Evolutionary conservation across 768 basidiomycete species (phyloP), one percentile per base, ranked within the genome.

Genomic region (Pseudohyphozyma bogoriensis): DNA sequence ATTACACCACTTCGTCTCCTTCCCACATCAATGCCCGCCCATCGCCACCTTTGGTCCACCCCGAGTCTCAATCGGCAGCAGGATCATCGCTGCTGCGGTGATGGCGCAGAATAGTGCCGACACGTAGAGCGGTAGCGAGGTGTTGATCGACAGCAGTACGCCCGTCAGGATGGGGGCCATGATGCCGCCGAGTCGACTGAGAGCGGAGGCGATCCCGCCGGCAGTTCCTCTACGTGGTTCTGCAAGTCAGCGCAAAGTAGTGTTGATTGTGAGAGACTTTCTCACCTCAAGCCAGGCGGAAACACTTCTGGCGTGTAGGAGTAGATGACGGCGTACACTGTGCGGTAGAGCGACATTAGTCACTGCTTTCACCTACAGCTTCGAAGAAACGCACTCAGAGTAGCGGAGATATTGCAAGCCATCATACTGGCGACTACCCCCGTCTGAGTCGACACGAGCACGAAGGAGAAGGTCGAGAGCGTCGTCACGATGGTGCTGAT

Each of bases 251-350:
- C 16, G 39, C 35, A 11, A n/a, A 54, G 20, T 20, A 45, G n/a
- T 9, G 49, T 83, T 36, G 32, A 29, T 37, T 28, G 28, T 37
- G 45, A 26, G 36, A 16, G 33, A 28, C 60, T 28, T n/a, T n/a
- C n/a, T n/a, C 11, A 62, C 64, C 66, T 39, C 0, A 46, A 33
- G 28, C 26, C 82, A 1, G 87, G 88, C 0, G 80, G 83, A 69
- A 92, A 91, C 18, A 89, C 85, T 73, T 88, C 86, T 4, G 89
- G 89, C 0, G 89, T 89, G 85, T 87, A 87, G 5, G 79, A 77
- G 57, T 37, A 66, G 44, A 63, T 63, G 46, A 68, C 59, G n/a
- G 64, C 47, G 22, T 56, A 64, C 63, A 31, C 11, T 1, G 35
- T 1, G 57, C 56, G 44, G 18, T 26, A 22, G 35, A 46, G 31